Evolutionary conservation across 176 grass and related monocot species (phyloP).

Genomic region (Carex myosuroides): DNA sequence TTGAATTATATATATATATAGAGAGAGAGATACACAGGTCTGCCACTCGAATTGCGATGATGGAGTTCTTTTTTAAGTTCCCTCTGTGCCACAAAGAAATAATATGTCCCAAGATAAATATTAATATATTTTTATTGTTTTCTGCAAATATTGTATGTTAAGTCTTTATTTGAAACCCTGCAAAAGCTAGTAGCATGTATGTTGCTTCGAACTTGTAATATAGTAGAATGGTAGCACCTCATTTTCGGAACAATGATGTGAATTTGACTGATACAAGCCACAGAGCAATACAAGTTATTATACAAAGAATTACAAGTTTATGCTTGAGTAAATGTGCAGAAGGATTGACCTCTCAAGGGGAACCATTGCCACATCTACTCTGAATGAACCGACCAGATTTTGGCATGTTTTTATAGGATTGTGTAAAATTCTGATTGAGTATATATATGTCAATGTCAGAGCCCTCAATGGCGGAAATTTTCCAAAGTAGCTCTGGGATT

Average conservation of each 20-base stretch:
- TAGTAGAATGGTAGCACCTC: neutral
- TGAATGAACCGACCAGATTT: too few relatives aligned
- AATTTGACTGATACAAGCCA: neutral
- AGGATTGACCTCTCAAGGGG: neutral
- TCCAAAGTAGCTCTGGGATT: too few relatives aligned
- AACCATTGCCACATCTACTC: too few relatives aligned
- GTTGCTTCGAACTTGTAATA: neutral
- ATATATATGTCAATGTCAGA: too few relatives aligned
- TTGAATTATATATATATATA: too few relatives aligned
- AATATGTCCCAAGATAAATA: slow-evolving; percentile 39
- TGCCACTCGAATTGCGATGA: too few relatives aligned
- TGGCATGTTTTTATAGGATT: too few relatives aligned
- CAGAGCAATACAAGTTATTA: neutral
- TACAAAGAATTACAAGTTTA: neutral
- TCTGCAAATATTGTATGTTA: neutral
- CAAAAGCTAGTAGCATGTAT: neutral
- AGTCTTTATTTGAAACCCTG: neutral
- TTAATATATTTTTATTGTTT: neutral
- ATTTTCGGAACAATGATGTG: neutral
- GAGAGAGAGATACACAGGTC: too few relatives aligned
- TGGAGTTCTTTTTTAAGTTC: too few relatives aligned
- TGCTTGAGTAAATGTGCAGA: neutral
- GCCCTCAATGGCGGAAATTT: too few relatives aligned
- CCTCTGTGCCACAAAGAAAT: neutral
- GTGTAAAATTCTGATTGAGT: too few relatives aligned